Evolutionary conservation across 75 land plant genomes (phyloP).

Genomic region (Chamaecyparis obtusa): DNA sequence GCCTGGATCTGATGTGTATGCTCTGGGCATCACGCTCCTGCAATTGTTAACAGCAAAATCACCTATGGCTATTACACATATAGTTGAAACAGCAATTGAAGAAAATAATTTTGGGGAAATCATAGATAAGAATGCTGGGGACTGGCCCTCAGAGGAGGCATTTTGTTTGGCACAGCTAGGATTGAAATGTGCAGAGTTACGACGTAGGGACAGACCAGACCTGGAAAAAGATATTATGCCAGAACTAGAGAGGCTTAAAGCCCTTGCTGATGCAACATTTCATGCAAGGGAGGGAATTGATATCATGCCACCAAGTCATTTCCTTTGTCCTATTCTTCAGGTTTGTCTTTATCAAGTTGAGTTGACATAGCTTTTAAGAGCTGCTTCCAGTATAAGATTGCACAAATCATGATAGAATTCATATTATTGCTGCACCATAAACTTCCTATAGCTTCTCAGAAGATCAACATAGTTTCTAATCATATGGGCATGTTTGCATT

Average conservation of each 20-base stretch:
- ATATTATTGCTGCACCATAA: not conserved
- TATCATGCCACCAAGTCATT: slow-evolving; percentile 15
- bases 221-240: slow-evolving; percentile 37
- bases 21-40: slow-evolving; percentile 63
- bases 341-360: slow-evolving; percentile 10
- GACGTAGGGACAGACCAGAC: slow-evolving; percentile 47
- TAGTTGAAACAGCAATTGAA: slow-evolving; percentile 56
- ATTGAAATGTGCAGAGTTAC: slow-evolving; percentile 52
- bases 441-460: not conserved
- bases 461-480: not conserved
- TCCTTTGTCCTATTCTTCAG: slow-evolving; percentile 26
- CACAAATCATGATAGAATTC: not conserved
- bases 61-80: slow-evolving; percentile 52
- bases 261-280: slow-evolving; percentile 5
- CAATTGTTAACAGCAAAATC: slow-evolving; percentile 61
- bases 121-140: slow-evolving; percentile 34
- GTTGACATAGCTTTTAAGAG: not conserved
- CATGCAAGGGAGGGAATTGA: not conserved
- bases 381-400: not conserved
- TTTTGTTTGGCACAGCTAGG: slow-evolving; percentile 38
- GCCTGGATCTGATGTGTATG: slow-evolving; percentile 69
- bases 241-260: slow-evolving; percentile 24
- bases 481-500: slow-evolving; percentile 1
- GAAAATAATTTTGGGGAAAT: slow-evolving; percentile 25
- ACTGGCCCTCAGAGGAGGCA: slow-evolving; percentile 53